phyloP scores from a whole-genome alignment of 192 early-diverging fungal genomes.

The Coemansia sp. region DNA sequence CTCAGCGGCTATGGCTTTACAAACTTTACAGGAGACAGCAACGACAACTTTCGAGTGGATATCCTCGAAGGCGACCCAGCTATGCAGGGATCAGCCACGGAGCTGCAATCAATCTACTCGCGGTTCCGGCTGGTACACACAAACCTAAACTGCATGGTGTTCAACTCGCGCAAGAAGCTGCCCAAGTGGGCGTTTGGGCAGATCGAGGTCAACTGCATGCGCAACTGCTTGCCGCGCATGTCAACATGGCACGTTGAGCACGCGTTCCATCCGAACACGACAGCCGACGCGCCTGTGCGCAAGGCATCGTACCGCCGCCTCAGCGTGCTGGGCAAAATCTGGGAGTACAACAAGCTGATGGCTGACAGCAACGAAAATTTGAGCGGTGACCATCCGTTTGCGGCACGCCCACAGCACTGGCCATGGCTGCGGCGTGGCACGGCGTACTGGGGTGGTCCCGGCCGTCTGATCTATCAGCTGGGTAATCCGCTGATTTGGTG shows the following conservation, averaged over 20 bases:
- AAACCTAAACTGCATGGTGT: slow-evolving; percentile 73
- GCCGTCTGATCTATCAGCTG: slow-evolving; percentile 81
- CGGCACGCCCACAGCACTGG: slow-evolving; percentile 88
- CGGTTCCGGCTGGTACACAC: slow-evolving; percentile 75
- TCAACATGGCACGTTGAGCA: slow-evolving; percentile 84
- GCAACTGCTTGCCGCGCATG: slow-evolving; percentile 64
- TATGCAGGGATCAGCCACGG: slow-evolving; percentile 46
- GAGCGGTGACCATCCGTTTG: slow-evolving; percentile 89
- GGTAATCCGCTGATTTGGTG: slow-evolving; percentile 91
- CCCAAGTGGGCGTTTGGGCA: slow-evolving; percentile 96
- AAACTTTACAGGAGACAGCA: slow-evolving; percentile 79
- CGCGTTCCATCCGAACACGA: slow-evolving; percentile 55
- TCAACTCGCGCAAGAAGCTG: slow-evolving; percentile 74
- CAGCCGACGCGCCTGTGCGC: slow-evolving; percentile 31
- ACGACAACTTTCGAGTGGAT: slow-evolving; percentile 86
- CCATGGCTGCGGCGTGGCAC: slow-evolving; percentile 83
- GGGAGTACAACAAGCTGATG: slow-evolving; percentile 87
- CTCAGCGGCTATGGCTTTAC: slow-evolving; percentile 70
- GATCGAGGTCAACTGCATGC: slow-evolving; percentile 92
- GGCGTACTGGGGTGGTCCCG: slow-evolving; percentile 77
- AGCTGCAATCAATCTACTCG: slow-evolving; percentile 62
- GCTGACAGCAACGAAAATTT: slow-evolving; percentile 79
- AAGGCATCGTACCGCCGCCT: slow-evolving; percentile 60
- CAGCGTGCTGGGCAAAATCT: slow-evolving; percentile 76
- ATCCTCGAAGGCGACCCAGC: slow-evolving; percentile 58